Base-by-base conservation (phyloP, 1,139 yeast species). In the Eremothecium cymbalariae region DNA sequence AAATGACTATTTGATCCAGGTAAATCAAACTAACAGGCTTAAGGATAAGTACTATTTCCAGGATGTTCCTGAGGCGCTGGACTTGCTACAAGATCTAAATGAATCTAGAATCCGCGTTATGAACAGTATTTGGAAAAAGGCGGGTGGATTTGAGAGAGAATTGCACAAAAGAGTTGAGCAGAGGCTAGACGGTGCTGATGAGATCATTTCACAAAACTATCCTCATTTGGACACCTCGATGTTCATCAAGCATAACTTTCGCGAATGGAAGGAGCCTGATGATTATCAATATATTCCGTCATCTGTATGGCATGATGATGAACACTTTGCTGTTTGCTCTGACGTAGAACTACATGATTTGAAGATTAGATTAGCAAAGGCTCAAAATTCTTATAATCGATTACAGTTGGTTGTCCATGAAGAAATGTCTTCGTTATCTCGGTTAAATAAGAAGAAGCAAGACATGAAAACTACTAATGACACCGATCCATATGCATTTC, bases 271-370 rank as follows among this genome's bases (percentile, higher is more conserved):
- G 31, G 97, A 86, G 50, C 98, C 97, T 0, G 64, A 64, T 4
- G 97, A 90, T 59, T 84, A 80, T 53, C 71, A 74, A 46, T 93
- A 80, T 51, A 72, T 84, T 45, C 96, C 97, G 1, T 78, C 94
- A 25, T 77, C 88, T 21, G 81, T 93, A 32, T 93, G 98, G 98
- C 97, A 88, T 59, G 98, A 90, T 52, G 96, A 90, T 57, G 95
- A 86, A 44, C 66, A 73, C 31, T 74, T 90, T 63, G 65, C 77
- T 11, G 70, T 74, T 2, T 69, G 71, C 13, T 62, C 65, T 21
- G 77, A 73, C 26, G 70, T 71, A 2, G 90, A 85, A 47, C 65
- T 85, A 44, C 68, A 76, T 12, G 74, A 70, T 33, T 65, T 90
- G 52, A 77, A 81, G 51, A 70, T 71, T 40, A 63, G 67, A 37